These are phyloP conservation scores for Chaetomium sp. DNA, from an alignment of 2,329 filamentous ascomycete genomes.

Conservation along the genomic window DNA sequence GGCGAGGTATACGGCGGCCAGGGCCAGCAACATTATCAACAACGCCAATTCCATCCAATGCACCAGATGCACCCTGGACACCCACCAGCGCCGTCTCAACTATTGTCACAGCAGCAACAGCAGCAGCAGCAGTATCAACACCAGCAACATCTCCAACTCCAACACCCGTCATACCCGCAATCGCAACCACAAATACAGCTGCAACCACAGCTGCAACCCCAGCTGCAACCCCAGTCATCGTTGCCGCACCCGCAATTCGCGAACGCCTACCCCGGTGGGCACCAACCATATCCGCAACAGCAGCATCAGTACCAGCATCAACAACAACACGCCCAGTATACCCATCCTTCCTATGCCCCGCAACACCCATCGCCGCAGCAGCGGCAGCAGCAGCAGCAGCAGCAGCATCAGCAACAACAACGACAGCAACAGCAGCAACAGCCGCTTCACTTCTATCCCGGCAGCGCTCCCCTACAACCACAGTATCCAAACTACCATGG, in stretches of 20 bases:
- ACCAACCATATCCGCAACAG: slow-evolving; percentile 16
- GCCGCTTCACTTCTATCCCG: slow-evolving; percentile 21
- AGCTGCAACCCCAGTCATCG: slow-evolving; percentile 17
- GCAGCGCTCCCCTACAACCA: slow-evolving; percentile 14
- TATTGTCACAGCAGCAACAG: slow-evolving; percentile 20
- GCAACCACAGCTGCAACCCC: slow-evolving; percentile 2
- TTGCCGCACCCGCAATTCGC: slow-evolving; percentile 18
- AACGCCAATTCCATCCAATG: slow-evolving; percentile 24
- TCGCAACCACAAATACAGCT: slow-evolving; percentile 4
- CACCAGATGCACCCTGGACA: slow-evolving; percentile 10
- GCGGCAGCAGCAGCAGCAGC: slow-evolving; percentile 10
- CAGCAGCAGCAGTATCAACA: slow-evolving; percentile 6
- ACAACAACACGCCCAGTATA: slow-evolving; percentile 19
- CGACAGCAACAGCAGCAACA: neutral
- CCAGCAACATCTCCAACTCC: slow-evolving; percentile 23
- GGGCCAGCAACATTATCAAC: slow-evolving; percentile 18
- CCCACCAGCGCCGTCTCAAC: too few relatives aligned
- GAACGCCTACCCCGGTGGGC: slow-evolving; percentile 15
- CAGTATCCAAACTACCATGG: slow-evolving; percentile 22
- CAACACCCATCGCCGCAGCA: slow-evolving; percentile 11
- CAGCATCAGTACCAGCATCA: slow-evolving; percentile 15
- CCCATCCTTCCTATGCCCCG: slow-evolving; percentile 22
- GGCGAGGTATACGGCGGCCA: slow-evolving; percentile 36
- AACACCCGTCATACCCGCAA: slow-evolving; percentile 20
- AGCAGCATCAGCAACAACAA: too few relatives aligned